Evolutionary conservation across 257 asterid genomes (phyloP).

Genomic region (Solanum stenotomum): DNA sequence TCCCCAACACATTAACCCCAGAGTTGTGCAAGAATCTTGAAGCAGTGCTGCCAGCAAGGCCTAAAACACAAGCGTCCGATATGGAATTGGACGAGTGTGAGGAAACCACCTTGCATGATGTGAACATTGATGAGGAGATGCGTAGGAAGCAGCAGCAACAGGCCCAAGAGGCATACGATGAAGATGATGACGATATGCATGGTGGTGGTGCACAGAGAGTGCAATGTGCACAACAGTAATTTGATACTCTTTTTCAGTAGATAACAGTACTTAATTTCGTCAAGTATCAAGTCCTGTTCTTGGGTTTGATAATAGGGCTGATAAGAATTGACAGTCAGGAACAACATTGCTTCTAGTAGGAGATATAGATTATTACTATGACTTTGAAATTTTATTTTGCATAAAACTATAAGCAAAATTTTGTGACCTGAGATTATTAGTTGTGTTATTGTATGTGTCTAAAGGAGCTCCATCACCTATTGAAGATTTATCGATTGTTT

Average conservation of each 20-base stretch:
- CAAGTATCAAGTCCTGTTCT: background rate
- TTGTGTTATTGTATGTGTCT: background rate
- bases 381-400: background rate
- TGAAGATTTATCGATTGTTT: background rate
- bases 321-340: background rate
- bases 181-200: slow-evolving; percentile 13
- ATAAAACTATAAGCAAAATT: background rate
- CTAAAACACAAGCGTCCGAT: background rate
- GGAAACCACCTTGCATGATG: slow-evolving; percentile 21
- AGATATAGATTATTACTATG: background rate
- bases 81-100: slow-evolving; percentile 21
- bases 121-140: slow-evolving; percentile 22
- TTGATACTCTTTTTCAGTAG: background rate
- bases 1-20: slow-evolving; percentile 8
- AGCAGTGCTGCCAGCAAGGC: slow-evolving; percentile 13
- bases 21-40: slow-evolving; percentile 17
- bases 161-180: slow-evolving; percentile 12
- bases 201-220: slow-evolving; percentile 12
- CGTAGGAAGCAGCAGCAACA: slow-evolving; percentile 16
- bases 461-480: background rate
- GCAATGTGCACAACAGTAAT: slow-evolving; percentile 13
- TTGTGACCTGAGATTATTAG: background rate
- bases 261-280: background rate
- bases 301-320: background rate
- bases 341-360: background rate